Evolutionary conservation across 139 green algal genomes (phyloP).

Genomic region (Spirogloea muscicola): DNA sequence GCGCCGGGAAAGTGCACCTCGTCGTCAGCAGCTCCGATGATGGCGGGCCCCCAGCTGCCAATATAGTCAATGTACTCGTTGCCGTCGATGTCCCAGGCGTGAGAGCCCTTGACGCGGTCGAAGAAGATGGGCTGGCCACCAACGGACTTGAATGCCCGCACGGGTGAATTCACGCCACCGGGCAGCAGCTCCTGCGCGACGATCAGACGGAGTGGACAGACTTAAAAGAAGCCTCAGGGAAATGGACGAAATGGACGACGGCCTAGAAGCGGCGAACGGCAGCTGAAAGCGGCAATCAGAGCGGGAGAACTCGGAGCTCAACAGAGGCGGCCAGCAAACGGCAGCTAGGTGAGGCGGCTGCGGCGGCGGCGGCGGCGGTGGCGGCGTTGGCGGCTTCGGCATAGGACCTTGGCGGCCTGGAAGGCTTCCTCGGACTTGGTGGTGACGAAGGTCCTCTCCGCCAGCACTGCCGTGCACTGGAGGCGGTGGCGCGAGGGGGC

Average conservation of each 20-base stretch:
- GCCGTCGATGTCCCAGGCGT: conserved; percentile 77
- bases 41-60: conserved; percentile 94
- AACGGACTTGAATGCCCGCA: conserved; percentile 96
- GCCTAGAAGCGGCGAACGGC: too few relatives aligned
- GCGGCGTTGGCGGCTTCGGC: too few relatives aligned
- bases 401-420: conserved; percentile 49
- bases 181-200: conserved; percentile 77
- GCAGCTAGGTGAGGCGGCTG: too few relatives aligned
- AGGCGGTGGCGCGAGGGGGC: not conserved
- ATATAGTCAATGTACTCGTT: conserved; percentile 95
- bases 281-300: too few relatives aligned
- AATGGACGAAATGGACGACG: too few relatives aligned
- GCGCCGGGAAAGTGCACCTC: conserved; percentile 54
- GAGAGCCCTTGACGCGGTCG: conserved; percentile 89
- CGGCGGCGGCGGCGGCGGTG: not conserved
- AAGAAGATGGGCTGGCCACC: conserved; percentile 95
- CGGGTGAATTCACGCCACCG: conserved; percentile 95
- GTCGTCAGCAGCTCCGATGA: conserved; percentile 86
- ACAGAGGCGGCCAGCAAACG: too few relatives aligned
- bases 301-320: too few relatives aligned
- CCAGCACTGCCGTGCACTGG: conserved; percentile 29
- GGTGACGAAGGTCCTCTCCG: conserved; percentile 32
- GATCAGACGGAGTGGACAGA: too few relatives aligned
- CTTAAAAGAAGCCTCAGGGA: too few relatives aligned
- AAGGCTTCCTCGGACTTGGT: conserved; percentile 53